Evolutionary conservation across 768 basidiomycete genomes (phyloP), one percentile per base, ranked within the genome.

Genomic region (Amanita brunnescens): DNA sequence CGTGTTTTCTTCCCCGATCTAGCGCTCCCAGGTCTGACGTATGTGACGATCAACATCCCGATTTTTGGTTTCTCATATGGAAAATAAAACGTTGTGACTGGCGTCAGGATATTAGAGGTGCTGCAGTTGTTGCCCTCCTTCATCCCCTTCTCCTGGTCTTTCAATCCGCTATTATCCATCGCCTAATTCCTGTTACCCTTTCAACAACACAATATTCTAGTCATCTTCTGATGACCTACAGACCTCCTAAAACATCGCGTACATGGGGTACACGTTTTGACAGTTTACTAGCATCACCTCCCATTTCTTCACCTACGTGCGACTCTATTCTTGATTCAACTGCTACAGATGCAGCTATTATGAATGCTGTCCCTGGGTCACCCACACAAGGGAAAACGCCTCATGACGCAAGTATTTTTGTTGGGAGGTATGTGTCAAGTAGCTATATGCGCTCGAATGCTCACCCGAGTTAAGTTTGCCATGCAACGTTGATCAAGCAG

Each of bases 401-500:
- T 50, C 85, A 88, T 62, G 83, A 90, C 56, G 81, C 87, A 35
- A 89, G 86, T 59, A 76, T 91, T 58, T 91, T 91, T 64, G 83
- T 91, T 54, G 89, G 90, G 64, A 89, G 87, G 88, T 87, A 59
- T 4, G 62, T 57, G 51, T 38, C 48, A 21, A 35, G 52, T 49
- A 30, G 40, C n/a, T 54, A 23, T 20, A 18, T 49, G 50, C 38
- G 23, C 46, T 33, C 16, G 33, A 20, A 21, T 49, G 33, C 35
- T 48, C 29, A 53, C 41, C 3, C 24, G 35, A 35, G 16, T 26
- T 29, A 49, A 91, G 88, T 62, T 72, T 91, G 54, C 88, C 89
- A 9, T 70, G 79, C 45, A 77, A 80, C 57, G 72, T 88, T 30
- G 83, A 87, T 50, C 79, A 81, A 49, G 60, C 62, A 42, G 83